Conservation (phyloP, 768 basidiomycete species). For the Termitomyces sp. region DNA sequence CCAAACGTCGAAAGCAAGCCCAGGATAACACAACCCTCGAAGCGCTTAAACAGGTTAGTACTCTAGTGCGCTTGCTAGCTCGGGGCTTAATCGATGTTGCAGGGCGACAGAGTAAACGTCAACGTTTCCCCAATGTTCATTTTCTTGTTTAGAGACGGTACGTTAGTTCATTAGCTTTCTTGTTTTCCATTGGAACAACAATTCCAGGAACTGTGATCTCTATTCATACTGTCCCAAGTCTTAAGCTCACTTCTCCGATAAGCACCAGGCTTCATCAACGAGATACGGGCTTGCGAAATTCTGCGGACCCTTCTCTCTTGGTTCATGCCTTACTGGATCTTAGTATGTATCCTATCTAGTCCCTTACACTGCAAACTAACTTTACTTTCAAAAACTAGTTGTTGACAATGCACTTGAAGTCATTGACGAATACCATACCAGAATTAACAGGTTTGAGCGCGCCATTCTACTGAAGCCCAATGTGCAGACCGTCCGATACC, state of each 20-base stretch:
- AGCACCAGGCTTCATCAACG: slow-evolving; percentile 46
- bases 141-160: slow-evolving; percentile 58
- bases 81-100: background rate
- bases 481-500: slow-evolving; percentile 53
- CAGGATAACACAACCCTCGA: slow-evolving; percentile 14
- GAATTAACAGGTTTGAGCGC: slow-evolving; percentile 57
- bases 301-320: slow-evolving; percentile 64
- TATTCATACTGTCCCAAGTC: slow-evolving; percentile 39
- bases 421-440: slow-evolving; percentile 62
- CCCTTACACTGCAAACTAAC: background rate
- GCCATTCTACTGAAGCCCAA: slow-evolving; percentile 54
- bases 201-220: slow-evolving; percentile 53
- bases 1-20: slow-evolving; percentile 9
- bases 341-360: slow-evolving; percentile 24
- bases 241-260: slow-evolving; percentile 51
- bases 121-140: slow-evolving; percentile 57
- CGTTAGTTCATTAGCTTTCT: background rate
- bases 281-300: slow-evolving; percentile 56
- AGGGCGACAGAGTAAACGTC: slow-evolving; percentile 50
- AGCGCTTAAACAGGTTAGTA: slow-evolving; percentile 16
- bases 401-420: slow-evolving; percentile 67
- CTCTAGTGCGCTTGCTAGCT: background rate
- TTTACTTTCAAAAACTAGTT: slow-evolving; percentile 29
- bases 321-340: slow-evolving; percentile 66
- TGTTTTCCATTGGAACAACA: background rate